Evolutionary conservation across 148 eudicot species (phyloP).

Genomic region (Arctostaphylos glauca): DNA sequence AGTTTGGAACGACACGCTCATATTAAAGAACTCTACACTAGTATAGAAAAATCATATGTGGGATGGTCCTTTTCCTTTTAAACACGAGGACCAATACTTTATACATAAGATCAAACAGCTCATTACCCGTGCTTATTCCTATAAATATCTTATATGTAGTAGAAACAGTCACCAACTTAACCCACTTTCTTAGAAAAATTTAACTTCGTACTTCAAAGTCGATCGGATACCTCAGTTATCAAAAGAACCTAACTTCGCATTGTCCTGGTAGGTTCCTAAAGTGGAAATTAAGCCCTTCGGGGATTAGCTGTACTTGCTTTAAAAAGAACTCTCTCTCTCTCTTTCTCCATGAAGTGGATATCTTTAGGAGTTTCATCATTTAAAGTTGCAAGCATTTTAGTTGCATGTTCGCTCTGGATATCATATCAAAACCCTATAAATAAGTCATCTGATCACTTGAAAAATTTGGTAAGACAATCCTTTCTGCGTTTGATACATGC

Average conservation of each 20-base stretch:
- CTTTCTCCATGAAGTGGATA: neutral
- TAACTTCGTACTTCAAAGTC: too few relatives aligned
- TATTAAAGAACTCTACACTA: too few relatives aligned
- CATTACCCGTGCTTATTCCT: neutral
- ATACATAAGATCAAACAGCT: neutral
- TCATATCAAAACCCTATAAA: neutral
- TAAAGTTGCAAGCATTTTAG: neutral
- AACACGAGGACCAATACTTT: constrained; percentile 4
- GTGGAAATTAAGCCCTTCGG: too few relatives aligned
- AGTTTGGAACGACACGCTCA: too few relatives aligned
- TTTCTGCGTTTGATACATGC: neutral
- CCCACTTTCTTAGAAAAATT: too few relatives aligned
- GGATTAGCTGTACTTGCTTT: neutral
- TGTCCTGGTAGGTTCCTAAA: neutral
- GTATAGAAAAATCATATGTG: too few relatives aligned
- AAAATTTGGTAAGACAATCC: constrained; percentile 26
- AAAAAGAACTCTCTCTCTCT: too few relatives aligned
- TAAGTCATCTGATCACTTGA: neutral
- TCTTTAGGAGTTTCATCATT: neutral
- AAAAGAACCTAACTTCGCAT: too few relatives aligned
- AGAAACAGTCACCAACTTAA: neutral
- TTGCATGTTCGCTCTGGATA: neutral
- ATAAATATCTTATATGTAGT: neutral
- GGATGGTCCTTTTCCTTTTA: neutral
- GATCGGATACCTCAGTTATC: too few relatives aligned